Conservation (phyloP, 2,329 filamentous ascomycete genomes). For the Ceratocystis cacaofunesta region DNA sequence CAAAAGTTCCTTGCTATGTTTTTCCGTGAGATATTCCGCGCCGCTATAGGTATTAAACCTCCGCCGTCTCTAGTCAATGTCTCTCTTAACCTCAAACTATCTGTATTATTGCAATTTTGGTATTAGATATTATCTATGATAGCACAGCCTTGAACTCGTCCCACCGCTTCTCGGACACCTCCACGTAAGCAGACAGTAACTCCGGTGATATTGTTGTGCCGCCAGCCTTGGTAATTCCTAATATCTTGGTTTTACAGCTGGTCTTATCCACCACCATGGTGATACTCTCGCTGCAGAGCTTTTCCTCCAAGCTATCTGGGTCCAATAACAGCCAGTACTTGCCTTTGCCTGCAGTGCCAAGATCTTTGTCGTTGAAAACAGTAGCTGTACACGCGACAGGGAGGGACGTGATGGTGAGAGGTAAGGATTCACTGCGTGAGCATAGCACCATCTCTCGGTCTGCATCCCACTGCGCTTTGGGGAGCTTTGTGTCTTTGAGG, state of each 20-base stretch:
- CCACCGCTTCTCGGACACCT: constrained; percentile 18
- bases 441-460: constrained; percentile 71
- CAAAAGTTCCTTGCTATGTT: background rate
- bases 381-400: constrained; percentile 66
- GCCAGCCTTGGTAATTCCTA: constrained; percentile 70
- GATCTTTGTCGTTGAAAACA: constrained; percentile 49
- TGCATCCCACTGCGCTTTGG: constrained; percentile 66
- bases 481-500: constrained; percentile 60
- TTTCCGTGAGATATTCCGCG: too few relatives aligned
- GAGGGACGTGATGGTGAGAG: constrained; percentile 46
- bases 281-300: constrained; percentile 66
- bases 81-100: too few relatives aligned
- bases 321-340: constrained; percentile 69
- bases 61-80: too few relatives aligned
- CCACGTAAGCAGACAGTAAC: constrained; percentile 23
- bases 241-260: constrained; percentile 39
- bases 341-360: constrained; percentile 21
- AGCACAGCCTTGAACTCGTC: constrained; percentile 26
- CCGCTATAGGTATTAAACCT: too few relatives aligned
- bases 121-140: constrained; percentile 8
- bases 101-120: background rate
- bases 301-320: constrained; percentile 81
- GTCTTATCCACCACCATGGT: constrained; percentile 61
- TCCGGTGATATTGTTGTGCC: constrained; percentile 54
- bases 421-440: constrained; percentile 39